Percentiles rank a stretch among this genome's conserved stretches.
Conservation (phyloP, 2,329 filamentous ascomycete genomes). For the Ceratocystis ficicola region DNA sequence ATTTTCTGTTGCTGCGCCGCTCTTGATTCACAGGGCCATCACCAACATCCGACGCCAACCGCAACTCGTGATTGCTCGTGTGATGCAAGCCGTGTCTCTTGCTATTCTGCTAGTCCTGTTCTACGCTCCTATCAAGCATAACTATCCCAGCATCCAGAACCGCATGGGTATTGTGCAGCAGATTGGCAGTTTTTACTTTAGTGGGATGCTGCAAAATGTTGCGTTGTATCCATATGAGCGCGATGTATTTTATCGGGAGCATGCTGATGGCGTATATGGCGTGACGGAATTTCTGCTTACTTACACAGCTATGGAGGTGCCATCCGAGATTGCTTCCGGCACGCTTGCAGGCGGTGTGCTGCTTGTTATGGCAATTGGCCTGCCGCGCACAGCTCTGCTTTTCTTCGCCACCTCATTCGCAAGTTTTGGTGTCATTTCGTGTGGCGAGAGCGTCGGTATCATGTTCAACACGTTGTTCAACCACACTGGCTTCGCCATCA, state of each 20-base stretch:
- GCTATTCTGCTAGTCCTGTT: constrained; percentile 53
- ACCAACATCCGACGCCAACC: constrained; percentile 60
- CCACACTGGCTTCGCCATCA: constrained; percentile 66
- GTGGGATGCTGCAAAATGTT: constrained; percentile 70
- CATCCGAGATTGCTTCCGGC: constrained; percentile 55
- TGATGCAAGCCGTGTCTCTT: constrained; percentile 54
- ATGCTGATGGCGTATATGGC: constrained; percentile 60
- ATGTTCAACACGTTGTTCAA: constrained; percentile 66
- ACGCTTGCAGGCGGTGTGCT: constrained; percentile 55
- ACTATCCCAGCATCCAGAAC: constrained; percentile 60
- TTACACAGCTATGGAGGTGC: constrained; percentile 58
- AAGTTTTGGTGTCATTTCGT: constrained; percentile 60
- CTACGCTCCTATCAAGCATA: constrained; percentile 56
- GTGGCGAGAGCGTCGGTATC: constrained; percentile 64
- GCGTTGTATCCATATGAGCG: constrained; percentile 60
- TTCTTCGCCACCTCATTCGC: constrained; percentile 58
- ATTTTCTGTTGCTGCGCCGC: constrained; percentile 50
- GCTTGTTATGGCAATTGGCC: constrained; percentile 50
- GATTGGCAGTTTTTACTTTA: constrained; percentile 58
- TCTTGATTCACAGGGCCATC: constrained; percentile 53
- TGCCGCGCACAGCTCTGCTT: constrained; percentile 49
- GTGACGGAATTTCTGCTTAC: constrained; percentile 58
- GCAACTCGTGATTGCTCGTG: constrained; percentile 49
- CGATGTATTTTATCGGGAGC: constrained; percentile 66
- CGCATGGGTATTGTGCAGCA: constrained; percentile 63